Evolutionary conservation across 2,329 filamentous ascomycete genomes (phyloP).

Genomic region (Pseudovirgaria hyperparasitica): DNA sequence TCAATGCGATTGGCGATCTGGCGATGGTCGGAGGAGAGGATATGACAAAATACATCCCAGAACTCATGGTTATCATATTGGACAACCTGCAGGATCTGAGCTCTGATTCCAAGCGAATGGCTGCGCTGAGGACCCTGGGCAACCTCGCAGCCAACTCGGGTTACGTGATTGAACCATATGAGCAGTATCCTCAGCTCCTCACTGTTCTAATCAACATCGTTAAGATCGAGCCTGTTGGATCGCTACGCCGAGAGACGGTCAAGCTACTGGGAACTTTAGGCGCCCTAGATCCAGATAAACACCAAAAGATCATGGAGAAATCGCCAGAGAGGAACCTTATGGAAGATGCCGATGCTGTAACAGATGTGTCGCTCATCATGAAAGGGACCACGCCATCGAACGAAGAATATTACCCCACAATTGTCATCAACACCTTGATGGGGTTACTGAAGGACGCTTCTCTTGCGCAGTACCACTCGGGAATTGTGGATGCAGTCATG

Average conservation of each 20-base stretch:
- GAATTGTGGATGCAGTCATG: conserved; percentile 95
- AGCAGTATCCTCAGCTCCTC: conserved; percentile 87
- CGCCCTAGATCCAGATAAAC: conserved; percentile 89
- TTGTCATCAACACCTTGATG: conserved; percentile 91
- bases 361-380: conserved; percentile 97
- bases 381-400: conserved; percentile 89
- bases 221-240: conserved; percentile 77
- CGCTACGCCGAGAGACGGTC: conserved; percentile 84
- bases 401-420: conserved; percentile 96
- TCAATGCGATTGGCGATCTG: conserved; percentile 88
- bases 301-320: conserved; percentile 86
- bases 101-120: conserved; percentile 78
- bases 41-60: conserved; percentile 82
- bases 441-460: conserved; percentile 86
- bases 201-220: conserved; percentile 91
- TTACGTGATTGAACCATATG: conserved; percentile 92
- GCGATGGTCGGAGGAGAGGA: conserved; percentile 88
- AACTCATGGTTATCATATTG: conserved; percentile 90
- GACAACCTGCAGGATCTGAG: conserved; percentile 89
- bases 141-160: conserved; percentile 92
- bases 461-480: conserved; percentile 77
- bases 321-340: conserved; percentile 68
- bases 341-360: conserved; percentile 55
- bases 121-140: conserved; percentile 78
- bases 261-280: conserved; percentile 93